A percentile compares a stretch with the other conserved stretches of the same genome.
These are phyloP conservation scores for Diaporthe humulicola DNA, from an alignment of 2,329 filamentous ascomycete species.

Conservation along the genomic window DNA sequence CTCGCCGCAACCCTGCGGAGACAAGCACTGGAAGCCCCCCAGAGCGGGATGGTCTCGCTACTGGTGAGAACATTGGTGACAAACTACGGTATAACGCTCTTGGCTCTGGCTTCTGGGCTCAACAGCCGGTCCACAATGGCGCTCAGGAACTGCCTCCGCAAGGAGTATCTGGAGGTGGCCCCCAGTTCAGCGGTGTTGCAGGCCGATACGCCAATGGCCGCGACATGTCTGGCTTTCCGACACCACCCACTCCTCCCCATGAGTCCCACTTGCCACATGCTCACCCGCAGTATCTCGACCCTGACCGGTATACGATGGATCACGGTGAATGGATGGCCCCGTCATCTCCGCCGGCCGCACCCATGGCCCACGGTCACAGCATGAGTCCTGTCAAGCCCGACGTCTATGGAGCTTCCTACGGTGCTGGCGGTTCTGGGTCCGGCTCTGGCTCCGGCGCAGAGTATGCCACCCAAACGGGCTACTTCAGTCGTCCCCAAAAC, in stretches of 20 bases:
- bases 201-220: neutral
- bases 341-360: neutral
- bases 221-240: neutral
- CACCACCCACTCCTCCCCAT: constrained; percentile 24
- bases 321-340: neutral
- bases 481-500: neutral
- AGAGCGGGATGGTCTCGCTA: neutral
- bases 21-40: constrained; percentile 39
- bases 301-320: neutral
- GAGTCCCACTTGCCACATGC: neutral
- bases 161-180: neutral
- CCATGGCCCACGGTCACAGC: constrained; percentile 12
- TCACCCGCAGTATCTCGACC: neutral
- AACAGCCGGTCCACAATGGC: neutral
- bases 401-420: neutral
- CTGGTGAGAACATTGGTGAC: constrained; percentile 26
- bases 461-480: neutral
- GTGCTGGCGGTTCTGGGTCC: neutral
- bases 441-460: neutral
- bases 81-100: neutral
- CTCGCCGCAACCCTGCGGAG: constrained; percentile 36
- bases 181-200: neutral
- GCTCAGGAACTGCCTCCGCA: neutral
- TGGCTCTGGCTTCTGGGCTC: neutral
- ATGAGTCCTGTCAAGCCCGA: neutral